Evolutionary conservation across 306 rosid species (phyloP).

Genomic region (Macrotyloma uniflorum): DNA sequence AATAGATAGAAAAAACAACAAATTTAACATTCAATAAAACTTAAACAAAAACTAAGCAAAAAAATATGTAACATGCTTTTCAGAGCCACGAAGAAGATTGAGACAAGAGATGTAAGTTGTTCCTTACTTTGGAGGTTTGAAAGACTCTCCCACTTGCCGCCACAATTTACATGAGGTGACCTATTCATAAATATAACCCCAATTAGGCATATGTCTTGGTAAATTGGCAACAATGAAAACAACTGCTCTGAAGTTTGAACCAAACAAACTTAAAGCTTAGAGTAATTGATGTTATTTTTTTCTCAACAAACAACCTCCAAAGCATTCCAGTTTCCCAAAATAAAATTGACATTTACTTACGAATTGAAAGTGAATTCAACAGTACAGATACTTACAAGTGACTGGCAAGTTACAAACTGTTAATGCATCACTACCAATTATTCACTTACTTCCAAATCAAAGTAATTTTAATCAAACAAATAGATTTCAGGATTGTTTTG

Average conservation of each 20-base stretch:
- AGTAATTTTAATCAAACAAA: neutral
- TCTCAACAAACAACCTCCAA: constrained; percentile 24
- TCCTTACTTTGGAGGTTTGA: constrained; percentile 98
- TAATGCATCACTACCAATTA: constrained; percentile 13
- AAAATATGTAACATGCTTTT: neutral
- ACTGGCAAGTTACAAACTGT: neutral
- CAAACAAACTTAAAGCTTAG: constrained; percentile 18
- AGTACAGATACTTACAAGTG: neutral
- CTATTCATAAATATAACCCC: constrained; percentile 50
- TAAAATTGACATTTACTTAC: constrained; percentile 16
- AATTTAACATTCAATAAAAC: constrained; percentile 28
- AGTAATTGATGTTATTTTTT: neutral
- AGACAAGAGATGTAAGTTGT: constrained; percentile 18
- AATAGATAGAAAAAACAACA: neutral
- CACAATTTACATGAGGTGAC: constrained; percentile 95
- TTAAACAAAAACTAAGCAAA: constrained; percentile 10
- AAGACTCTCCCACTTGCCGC: constrained; percentile 99
- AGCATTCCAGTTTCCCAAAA: neutral
- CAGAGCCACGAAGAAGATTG: constrained; percentile 19
- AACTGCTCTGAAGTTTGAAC: constrained; percentile 22
- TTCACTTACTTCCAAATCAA: neutral
- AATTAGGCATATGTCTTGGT: constrained; percentile 31
- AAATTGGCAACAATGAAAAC: constrained; percentile 32
- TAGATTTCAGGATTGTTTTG: constrained; percentile 6
- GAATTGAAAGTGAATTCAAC: neutral